These are phyloP conservation scores for Alternaria longipes DNA, from an alignment of 2,329 filamentous ascomycete species.

Conservation along the genomic window DNA sequence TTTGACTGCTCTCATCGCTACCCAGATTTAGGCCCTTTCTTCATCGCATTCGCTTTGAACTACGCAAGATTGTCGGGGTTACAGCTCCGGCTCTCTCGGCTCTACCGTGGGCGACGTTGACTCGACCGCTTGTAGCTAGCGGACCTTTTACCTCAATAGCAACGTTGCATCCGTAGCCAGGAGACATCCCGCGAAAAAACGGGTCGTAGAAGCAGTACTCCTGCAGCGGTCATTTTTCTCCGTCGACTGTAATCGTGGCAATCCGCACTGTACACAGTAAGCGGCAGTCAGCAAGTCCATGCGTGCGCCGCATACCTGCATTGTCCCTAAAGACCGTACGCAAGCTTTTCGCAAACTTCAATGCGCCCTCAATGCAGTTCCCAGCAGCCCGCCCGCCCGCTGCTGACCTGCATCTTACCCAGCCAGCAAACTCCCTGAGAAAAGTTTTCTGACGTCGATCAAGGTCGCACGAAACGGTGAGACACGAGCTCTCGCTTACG, in stretches of 20 bases:
- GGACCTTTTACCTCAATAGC: conserved; percentile 6
- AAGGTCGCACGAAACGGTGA: conserved; percentile 19
- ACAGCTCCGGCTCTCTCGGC: conserved; percentile 4
- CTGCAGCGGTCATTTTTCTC: conserved; percentile 4
- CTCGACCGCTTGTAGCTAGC: conserved; percentile 6
- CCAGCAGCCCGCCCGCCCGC: not conserved
- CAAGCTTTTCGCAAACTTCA: conserved; percentile 4
- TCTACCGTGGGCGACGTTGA: not conserved
- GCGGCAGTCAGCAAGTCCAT: conserved; percentile 8
- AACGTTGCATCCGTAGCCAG: conserved; percentile 6
- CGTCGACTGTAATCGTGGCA: conserved; percentile 4
- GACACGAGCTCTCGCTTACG: conserved; percentile 26
- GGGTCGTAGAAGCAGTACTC: conserved; percentile 3
- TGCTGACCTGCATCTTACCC: conserved; percentile 3
- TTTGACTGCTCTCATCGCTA: not conserved
- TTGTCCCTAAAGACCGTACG: not conserved
- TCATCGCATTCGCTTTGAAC: not conserved
- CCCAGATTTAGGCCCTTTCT: not conserved
- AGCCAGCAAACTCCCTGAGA: conserved; percentile 1
- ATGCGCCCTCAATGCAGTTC: not conserved
- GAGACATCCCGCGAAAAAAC: conserved; percentile 1
- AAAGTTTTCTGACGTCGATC: conserved; percentile 11
- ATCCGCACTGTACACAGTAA: conserved; percentile 16
- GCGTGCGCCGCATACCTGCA: conserved; percentile 11
- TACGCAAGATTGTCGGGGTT: not conserved